phyloP scores from a whole-genome alignment of 805 yeast species.

The Cyberlindnera japonica region DNA sequence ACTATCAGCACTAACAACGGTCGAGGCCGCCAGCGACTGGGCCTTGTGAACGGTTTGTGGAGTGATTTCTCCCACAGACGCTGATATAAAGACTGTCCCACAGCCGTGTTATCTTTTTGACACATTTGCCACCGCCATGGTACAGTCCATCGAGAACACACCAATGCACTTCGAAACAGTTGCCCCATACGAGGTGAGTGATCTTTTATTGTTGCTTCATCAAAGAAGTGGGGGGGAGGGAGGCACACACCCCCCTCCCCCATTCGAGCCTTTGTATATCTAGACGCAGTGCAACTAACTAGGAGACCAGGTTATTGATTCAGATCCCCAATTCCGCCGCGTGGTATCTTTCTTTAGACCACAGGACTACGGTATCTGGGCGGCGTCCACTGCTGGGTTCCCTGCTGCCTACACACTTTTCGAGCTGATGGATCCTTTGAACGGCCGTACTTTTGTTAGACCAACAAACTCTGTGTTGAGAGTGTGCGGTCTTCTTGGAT shows the following conservation, averaged over 20 bases:
- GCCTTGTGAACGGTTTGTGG: too few species aligned
- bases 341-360: constrained; percentile 72
- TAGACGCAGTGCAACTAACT: not conserved
- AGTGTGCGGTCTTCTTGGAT: constrained; percentile 59
- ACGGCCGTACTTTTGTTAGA: constrained; percentile 42
- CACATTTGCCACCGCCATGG: not conserved
- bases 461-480: constrained; percentile 56
- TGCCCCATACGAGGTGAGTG: constrained; percentile 16
- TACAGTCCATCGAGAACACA: not conserved
- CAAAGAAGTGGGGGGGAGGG: not conserved
- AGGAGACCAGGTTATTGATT: constrained; percentile 51
- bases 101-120: too few species aligned
- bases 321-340: constrained; percentile 71
- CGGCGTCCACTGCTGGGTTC: constrained; percentile 43
- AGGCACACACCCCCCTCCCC: not conserved
- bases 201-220: not conserved
- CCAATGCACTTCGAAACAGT: constrained; percentile 10
- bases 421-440: constrained; percentile 45
- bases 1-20: constrained; percentile 5
- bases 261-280: too few species aligned
- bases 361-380: constrained; percentile 56
- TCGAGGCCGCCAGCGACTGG: too few species aligned
- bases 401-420: constrained; percentile 44
- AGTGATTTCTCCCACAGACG: constrained; percentile 4
- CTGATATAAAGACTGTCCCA: too few species aligned